Conservation (phyloP, 169 alveolate genomes). For the Plasmodium gonderi region DNA sequence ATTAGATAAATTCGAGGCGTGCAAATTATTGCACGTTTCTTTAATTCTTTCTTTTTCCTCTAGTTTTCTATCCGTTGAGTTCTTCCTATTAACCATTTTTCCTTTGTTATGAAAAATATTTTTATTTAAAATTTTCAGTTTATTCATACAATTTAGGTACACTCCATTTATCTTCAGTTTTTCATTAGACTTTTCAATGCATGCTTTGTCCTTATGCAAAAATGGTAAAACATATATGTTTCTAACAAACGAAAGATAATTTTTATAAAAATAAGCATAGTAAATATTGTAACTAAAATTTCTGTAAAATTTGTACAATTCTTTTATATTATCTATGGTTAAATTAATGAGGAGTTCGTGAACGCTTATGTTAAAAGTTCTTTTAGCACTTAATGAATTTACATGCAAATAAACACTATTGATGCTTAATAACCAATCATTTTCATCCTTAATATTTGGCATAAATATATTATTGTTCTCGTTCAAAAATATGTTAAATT, state of each 20-base stretch:
- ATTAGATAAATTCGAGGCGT: background rate
- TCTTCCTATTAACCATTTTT: background rate
- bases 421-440: constrained; percentile 43
- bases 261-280: constrained; percentile 32
- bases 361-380: constrained; percentile 7
- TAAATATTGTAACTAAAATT: constrained; percentile 52
- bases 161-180: constrained; percentile 28
- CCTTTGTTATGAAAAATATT: background rate
- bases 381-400: constrained; percentile 3
- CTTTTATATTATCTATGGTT: constrained; percentile 54
- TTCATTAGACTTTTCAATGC: constrained; percentile 20
- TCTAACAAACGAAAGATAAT: constrained; percentile 19
- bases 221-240: constrained; percentile 39
- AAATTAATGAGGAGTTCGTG: constrained; percentile 30
- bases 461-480: constrained; percentile 46
- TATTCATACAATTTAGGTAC: constrained; percentile 8
- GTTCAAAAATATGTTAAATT: constrained; percentile 51
- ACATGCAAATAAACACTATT: constrained; percentile 6
- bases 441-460: constrained; percentile 67
- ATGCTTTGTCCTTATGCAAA: background rate
- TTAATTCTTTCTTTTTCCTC: background rate
- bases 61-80: background rate
- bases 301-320: constrained; percentile 21
- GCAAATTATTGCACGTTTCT: background rate
- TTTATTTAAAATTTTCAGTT: background rate